Evolutionary conservation across 2,329 filamentous ascomycete genomes (phyloP).

Genomic region (Colletotrichum liriopes): DNA sequence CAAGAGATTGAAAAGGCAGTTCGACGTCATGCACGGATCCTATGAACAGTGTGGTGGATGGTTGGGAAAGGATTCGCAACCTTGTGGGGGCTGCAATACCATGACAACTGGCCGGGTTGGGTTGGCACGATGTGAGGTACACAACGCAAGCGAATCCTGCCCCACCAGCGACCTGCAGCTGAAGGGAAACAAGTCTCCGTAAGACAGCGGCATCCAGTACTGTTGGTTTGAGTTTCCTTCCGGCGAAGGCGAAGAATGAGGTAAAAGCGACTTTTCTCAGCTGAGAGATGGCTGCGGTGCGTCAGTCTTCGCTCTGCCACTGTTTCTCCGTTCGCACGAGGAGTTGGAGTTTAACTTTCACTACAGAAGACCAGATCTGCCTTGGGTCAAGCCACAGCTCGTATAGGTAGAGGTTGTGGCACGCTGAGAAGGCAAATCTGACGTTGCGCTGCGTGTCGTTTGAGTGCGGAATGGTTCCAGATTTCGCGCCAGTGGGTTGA

Average conservation of each 20-base stretch:
- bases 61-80: slow-evolving; percentile 13
- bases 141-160: slow-evolving; percentile 9
- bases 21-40: slow-evolving; percentile 25
- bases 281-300: background rate
- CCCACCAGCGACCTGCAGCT: background rate
- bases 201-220: background rate
- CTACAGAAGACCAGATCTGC: background rate
- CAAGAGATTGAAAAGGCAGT: background rate
- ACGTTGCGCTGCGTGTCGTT: slow-evolving; percentile 21
- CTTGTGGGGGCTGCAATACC: slow-evolving; percentile 19
- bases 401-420: slow-evolving; percentile 27
- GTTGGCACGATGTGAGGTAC: slow-evolving; percentile 4
- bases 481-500: background rate
- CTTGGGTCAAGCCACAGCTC: background rate
- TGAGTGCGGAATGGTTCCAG: slow-evolving; percentile 15
- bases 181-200: slow-evolving; percentile 6
- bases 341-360: background rate
- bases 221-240: background rate
- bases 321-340: background rate
- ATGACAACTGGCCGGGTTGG: background rate
- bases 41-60: background rate
- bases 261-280: background rate
- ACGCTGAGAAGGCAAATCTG: slow-evolving; percentile 6
- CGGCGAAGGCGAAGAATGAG: background rate
- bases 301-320: background rate